These are phyloP conservation scores for Beta macrorhiza DNA, from an alignment of 179 eudicot species.

Conservation along the genomic window DNA sequence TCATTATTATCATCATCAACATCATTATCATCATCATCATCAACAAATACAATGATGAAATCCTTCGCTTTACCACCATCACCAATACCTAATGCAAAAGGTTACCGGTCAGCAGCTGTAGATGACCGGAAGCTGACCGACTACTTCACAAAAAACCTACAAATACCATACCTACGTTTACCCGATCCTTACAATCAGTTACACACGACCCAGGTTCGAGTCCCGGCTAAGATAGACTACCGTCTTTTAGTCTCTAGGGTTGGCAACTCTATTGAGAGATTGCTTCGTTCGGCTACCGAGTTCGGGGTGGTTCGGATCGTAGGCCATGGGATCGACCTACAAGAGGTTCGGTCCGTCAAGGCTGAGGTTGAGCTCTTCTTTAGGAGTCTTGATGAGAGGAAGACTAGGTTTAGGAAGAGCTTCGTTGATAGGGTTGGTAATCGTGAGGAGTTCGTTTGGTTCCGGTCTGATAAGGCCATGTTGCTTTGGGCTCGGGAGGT, in stretches of 20 bases:
- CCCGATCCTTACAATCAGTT: slow-evolving; percentile 34
- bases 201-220: slow-evolving; percentile 22
- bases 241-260: slow-evolving; percentile 37
- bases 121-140: slow-evolving; percentile 44
- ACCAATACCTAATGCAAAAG: slow-evolving; percentile 65
- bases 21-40: background rate
- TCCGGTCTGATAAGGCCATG: slow-evolving; percentile 47
- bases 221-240: slow-evolving; percentile 50
- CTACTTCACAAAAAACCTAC: slow-evolving; percentile 39
- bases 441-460: slow-evolving; percentile 63
- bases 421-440: slow-evolving; percentile 58
- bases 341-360: slow-evolving; percentile 44
- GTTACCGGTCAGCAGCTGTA: slow-evolving; percentile 44
- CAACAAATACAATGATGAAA: background rate
- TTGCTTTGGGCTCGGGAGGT: slow-evolving; percentile 45
- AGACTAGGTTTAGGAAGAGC: slow-evolving; percentile 38
- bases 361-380: slow-evolving; percentile 52
- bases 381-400: slow-evolving; percentile 43
- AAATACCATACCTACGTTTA: slow-evolving; percentile 52
- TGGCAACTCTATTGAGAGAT: slow-evolving; percentile 43
- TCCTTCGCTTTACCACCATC: slow-evolving; percentile 56
- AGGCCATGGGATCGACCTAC: slow-evolving; percentile 52
- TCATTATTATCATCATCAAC: background rate
- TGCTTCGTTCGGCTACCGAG: slow-evolving; percentile 48
- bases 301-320: slow-evolving; percentile 54